A percentile compares a stretch with the other conserved stretches of the same genome.
phyloP scores from a whole-genome alignment of 1,139 yeast species.

The Chernovozyma aurita region DNA sequence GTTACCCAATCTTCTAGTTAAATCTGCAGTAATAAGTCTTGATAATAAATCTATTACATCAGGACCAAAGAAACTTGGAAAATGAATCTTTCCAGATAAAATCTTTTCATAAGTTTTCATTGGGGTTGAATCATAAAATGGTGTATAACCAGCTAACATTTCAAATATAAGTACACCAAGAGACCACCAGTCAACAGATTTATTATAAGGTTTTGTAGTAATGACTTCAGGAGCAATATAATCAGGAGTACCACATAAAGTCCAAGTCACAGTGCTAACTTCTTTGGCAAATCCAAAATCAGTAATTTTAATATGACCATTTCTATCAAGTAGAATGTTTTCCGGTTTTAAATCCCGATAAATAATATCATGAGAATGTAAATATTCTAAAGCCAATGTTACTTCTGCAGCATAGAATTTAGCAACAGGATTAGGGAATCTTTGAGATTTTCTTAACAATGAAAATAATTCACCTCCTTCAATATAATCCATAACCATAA shows the following conservation, averaged over 20 bases:
- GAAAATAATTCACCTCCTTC: conserved; percentile 62
- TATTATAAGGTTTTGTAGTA: conserved; percentile 57
- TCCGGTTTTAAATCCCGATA: conserved; percentile 62
- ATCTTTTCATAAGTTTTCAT: conserved; percentile 62
- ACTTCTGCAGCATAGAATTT: conserved; percentile 63
- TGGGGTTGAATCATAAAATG: conserved; percentile 58
- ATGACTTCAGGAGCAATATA: conserved; percentile 63
- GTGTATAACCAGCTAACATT: conserved; percentile 61
- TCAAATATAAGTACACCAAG: conserved; percentile 57
- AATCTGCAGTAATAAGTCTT: conserved; percentile 51
- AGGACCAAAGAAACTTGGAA: conserved; percentile 46
- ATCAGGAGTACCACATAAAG: conserved; percentile 63
- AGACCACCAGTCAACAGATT: conserved; percentile 65
- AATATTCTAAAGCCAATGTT: conserved; percentile 52
- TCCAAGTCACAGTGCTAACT: conserved; percentile 55
- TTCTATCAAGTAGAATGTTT: conserved; percentile 51
- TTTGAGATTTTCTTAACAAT: conserved; percentile 51
- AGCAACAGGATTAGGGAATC: conserved; percentile 61
- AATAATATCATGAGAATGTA: conserved; percentile 53
- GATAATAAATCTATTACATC: conserved; percentile 49
- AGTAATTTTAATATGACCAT: conserved; percentile 57
- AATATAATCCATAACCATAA: conserved; percentile 61
- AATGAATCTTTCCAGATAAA: conserved; percentile 47
- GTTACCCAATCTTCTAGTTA: conserved; percentile 54
- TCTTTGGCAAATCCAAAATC: conserved; percentile 64